phyloP scores from a whole-genome alignment of 805 yeast species.

The Yueomyces sp. region DNA sequence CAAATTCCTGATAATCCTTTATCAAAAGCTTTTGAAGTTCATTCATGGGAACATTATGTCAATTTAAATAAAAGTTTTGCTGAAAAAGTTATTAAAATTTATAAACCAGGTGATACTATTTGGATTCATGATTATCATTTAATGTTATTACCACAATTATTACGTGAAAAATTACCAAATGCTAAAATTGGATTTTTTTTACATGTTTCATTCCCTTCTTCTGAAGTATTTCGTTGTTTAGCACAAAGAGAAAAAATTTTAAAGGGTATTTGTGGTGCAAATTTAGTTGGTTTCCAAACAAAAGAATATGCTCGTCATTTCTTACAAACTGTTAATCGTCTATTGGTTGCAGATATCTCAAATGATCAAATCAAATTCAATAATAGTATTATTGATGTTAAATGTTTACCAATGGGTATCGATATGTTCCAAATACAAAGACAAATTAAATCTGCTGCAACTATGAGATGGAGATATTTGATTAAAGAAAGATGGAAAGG shows the following conservation, averaged over 20 bases:
- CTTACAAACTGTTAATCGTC: constrained; percentile 74
- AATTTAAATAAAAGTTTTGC: constrained; percentile 69
- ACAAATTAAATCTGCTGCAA: constrained; percentile 35
- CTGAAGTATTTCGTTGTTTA: constrained; percentile 87
- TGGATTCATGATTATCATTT: constrained; percentile 96
- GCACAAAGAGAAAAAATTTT: constrained; percentile 73
- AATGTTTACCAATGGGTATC: constrained; percentile 64
- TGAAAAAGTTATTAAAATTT: constrained; percentile 51
- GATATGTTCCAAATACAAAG: constrained; percentile 46
- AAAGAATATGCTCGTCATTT: constrained; percentile 91
- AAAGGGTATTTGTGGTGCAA: constrained; percentile 80
- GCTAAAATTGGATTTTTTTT: constrained; percentile 87
- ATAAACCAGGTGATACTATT: constrained; percentile 62
- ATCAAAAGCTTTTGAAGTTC: constrained; percentile 88
- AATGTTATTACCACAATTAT: constrained; percentile 73
- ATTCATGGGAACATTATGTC: constrained; percentile 81
- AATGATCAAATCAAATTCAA: constrained; percentile 41
- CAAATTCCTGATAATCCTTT: constrained; percentile 93
- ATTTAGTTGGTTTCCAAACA: constrained; percentile 79
- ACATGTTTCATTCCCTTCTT: constrained; percentile 90
- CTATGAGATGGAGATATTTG: constrained; percentile 50
- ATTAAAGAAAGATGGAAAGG: constrained; percentile 68
- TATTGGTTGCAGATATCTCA: constrained; percentile 72
- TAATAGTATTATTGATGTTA: constrained; percentile 42
- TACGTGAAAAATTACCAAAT: constrained; percentile 58